Evolutionary conservation across 2,329 filamentous ascomycete genomes (phyloP).

Genomic region (Xylariaceae sp.): DNA sequence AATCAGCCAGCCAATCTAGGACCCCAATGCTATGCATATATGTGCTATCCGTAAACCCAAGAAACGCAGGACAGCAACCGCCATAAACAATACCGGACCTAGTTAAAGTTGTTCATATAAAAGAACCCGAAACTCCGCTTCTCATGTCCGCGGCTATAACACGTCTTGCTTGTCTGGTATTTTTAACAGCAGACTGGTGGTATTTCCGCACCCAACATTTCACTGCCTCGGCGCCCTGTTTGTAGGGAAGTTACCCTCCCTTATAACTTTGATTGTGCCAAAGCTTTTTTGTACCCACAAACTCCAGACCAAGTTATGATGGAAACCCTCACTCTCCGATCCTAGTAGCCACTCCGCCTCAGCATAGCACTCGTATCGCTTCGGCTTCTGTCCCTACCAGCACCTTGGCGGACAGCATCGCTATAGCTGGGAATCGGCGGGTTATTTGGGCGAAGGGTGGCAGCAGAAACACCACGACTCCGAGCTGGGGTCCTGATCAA

Average conservation of each 20-base stretch:
- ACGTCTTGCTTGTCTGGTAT: constrained; percentile 27
- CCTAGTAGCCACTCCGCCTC: constrained; percentile 22
- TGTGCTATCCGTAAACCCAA: constrained; percentile 15
- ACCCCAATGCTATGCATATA: constrained; percentile 24
- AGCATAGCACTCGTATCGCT: constrained; percentile 46
- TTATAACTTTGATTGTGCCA: constrained; percentile 5
- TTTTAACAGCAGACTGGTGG: constrained; percentile 24
- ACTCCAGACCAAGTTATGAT: constrained; percentile 12
- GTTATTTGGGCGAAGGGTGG: constrained; percentile 47
- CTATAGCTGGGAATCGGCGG: constrained; percentile 86
- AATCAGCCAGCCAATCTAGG: constrained; percentile 11
- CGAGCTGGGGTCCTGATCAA: constrained; percentile 56
- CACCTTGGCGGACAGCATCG: constrained; percentile 69
- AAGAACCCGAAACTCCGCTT: constrained; percentile 24
- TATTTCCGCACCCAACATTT: background rate
- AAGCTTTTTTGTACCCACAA: constrained; percentile 17
- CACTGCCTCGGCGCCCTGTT: background rate
- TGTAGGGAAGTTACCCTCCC: background rate
- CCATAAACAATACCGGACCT: background rate
- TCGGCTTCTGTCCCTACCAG: constrained; percentile 53
- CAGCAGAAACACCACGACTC: constrained; percentile 57
- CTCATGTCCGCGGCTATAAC: constrained; percentile 27
- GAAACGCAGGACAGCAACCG: background rate
- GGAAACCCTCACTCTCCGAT: background rate
- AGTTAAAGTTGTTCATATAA: constrained; percentile 11